Evolutionary conservation across 2,329 filamentous ascomycete genomes (phyloP).

Genomic region (Sclerotiophoma versabilis): DNA sequence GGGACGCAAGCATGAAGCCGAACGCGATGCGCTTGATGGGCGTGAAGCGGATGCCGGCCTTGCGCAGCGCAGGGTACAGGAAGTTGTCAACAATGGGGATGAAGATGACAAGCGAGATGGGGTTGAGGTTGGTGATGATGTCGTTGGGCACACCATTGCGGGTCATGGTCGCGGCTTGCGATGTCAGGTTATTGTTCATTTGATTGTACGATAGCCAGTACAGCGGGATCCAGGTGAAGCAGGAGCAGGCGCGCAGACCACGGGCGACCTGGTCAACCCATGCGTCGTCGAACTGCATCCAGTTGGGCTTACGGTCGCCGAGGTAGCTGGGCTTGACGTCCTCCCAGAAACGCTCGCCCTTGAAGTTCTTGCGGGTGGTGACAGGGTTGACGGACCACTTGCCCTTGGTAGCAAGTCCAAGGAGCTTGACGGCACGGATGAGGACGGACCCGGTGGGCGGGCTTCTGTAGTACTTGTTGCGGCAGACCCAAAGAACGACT

Average conservation of each 20-base stretch:
- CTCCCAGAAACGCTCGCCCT: slow-evolving; percentile 69
- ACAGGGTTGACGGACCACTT: slow-evolving; percentile 69
- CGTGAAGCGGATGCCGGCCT: slow-evolving; percentile 57
- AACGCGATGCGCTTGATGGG: slow-evolving; percentile 62
- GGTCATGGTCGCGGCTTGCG: slow-evolving; percentile 62
- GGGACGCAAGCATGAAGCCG: slow-evolving; percentile 58
- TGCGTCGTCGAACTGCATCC: slow-evolving; percentile 84
- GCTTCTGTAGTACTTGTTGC: slow-evolving; percentile 67
- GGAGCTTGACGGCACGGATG: slow-evolving; percentile 69
- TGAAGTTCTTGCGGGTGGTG: slow-evolving; percentile 65
- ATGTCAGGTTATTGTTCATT: slow-evolving; percentile 63
- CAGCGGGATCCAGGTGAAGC: slow-evolving; percentile 62
- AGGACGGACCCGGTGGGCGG: slow-evolving; percentile 77
- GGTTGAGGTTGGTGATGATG: slow-evolving; percentile 63
- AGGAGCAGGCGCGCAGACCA: slow-evolving; percentile 49
- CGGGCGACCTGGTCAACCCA: slow-evolving; percentile 70
- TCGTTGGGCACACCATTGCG: slow-evolving; percentile 64
- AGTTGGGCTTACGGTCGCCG: slow-evolving; percentile 63
- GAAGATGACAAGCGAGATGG: slow-evolving; percentile 61
- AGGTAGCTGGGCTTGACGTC: slow-evolving; percentile 71
- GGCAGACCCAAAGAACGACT: slow-evolving; percentile 64
- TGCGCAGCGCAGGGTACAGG: slow-evolving; percentile 60
- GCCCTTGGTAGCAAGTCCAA: slow-evolving; percentile 67
- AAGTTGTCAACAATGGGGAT: slow-evolving; percentile 62
- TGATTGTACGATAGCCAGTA: slow-evolving; percentile 61